Evolutionary conservation across 805 yeast genomes (phyloP).

Genomic region (Teunomyces tritomae): DNA sequence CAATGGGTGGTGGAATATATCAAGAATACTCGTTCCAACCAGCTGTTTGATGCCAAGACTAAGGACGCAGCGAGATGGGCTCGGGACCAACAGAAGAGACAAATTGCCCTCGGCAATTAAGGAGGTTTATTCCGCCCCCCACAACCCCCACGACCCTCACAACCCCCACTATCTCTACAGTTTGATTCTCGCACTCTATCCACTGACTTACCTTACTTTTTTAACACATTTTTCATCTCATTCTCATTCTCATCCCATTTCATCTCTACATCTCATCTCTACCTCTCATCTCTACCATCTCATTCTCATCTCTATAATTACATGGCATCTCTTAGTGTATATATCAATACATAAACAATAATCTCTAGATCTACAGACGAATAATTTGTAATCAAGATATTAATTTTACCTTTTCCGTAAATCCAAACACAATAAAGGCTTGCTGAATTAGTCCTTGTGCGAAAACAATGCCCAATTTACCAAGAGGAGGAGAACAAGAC

Average conservation of each 20-base stretch:
- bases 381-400: not conserved
- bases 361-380: conserved; percentile 3
- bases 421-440: not conserved
- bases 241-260: conserved; percentile 9
- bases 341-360: conserved; percentile 3
- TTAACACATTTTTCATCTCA: conserved; percentile 3
- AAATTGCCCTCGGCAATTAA: conserved; percentile 9
- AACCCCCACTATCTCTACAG: not conserved
- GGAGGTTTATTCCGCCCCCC: not conserved
- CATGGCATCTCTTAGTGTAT: conserved; percentile 6
- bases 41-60: conserved; percentile 60
- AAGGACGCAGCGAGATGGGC: conserved; percentile 98
- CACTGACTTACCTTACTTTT: not conserved
- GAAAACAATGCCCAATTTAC: not conserved
- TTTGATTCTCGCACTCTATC: not conserved
- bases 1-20: conserved; percentile 81
- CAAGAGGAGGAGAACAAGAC: too few relatives aligned
- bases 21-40: conserved; percentile 65
- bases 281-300: conserved; percentile 11
- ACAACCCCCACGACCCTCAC: too few relatives aligned
- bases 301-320: conserved; percentile 8
- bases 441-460: not conserved
- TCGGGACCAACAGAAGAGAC: conserved; percentile 71
- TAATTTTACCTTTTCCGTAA: not conserved
- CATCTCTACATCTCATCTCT: conserved; percentile 6